Conservation (phyloP, 129 eudicot genomes). For the Artemisia annua region DNA sequence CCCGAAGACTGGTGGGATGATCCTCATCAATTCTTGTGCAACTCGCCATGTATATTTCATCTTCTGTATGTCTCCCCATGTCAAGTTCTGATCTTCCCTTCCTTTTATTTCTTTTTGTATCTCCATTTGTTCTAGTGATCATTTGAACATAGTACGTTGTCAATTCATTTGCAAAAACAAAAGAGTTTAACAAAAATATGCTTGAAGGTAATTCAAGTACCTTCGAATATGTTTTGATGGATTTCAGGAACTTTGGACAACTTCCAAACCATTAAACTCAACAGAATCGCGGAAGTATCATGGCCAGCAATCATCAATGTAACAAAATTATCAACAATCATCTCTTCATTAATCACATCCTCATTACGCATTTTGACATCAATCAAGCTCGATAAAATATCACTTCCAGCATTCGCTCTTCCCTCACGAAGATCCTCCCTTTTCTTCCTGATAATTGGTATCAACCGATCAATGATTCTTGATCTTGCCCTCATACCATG, state of each 20-base stretch:
- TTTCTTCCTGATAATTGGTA: constrained; percentile 24
- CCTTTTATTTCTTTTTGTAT: constrained; percentile 23
- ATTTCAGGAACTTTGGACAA: constrained; percentile 34
- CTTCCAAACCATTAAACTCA: constrained; percentile 40
- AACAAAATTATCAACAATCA: constrained; percentile 38
- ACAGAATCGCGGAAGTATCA: constrained; percentile 39
- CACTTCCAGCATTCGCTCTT: constrained; percentile 15
- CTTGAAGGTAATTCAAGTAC: constrained; percentile 15
- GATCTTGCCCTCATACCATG: constrained; percentile 25
- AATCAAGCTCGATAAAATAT: constrained; percentile 29
- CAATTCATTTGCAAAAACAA: constrained; percentile 7
- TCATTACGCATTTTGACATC: constrained; percentile 27
- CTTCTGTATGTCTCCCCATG: constrained; percentile 38
- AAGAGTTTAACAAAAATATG: not conserved
- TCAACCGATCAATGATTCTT: constrained; percentile 15
- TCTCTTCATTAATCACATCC: constrained; percentile 25
- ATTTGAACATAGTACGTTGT: no score
- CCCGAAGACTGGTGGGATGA: constrained; percentile 37
- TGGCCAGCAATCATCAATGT: constrained; percentile 42
- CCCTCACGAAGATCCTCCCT: constrained; percentile 25
- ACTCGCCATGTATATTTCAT: constrained; percentile 49
- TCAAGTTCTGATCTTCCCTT: constrained; percentile 23
- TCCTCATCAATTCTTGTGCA: constrained; percentile 40
- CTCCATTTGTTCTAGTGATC: constrained; percentile 24
- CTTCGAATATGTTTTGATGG: constrained; percentile 19